A percentile compares a stretch with the other conserved stretches of the same genome.
These are phyloP conservation scores for Penicillium sp. DNA, from an alignment of 2,329 filamentous ascomycete genomes.

Conservation along the genomic window DNA sequence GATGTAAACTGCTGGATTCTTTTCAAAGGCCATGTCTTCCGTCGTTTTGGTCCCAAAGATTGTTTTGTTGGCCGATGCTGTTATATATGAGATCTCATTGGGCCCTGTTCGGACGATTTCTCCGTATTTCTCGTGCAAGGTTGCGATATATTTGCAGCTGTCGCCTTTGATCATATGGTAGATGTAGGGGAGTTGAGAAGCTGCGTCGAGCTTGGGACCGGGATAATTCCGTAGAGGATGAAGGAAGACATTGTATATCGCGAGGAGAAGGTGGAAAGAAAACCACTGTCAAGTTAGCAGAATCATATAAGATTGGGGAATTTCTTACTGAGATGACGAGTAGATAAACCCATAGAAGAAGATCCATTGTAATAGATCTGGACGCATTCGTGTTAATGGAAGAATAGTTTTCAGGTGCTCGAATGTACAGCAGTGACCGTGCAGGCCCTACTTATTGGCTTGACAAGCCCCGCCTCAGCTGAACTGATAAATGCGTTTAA, in stretches of 20 bases:
- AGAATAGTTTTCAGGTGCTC: no score
- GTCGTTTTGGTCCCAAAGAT: constrained; percentile 5
- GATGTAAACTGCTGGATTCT: constrained; percentile 3
- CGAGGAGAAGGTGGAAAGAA: background rate
- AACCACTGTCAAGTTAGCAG: constrained; percentile 2
- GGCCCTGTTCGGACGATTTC: constrained; percentile 5
- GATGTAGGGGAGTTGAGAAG: constrained; percentile 1
- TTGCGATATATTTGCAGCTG: constrained; percentile 3
- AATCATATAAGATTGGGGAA: no score
- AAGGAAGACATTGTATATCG: constrained; percentile 4
- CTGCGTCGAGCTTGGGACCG: constrained; percentile 6
- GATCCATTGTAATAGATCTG: background rate
- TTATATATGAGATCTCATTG: constrained; percentile 9
- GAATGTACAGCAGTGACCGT: no score
- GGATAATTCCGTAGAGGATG: constrained; percentile 4
- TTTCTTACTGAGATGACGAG: constrained; percentile 1
- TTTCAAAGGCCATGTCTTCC: constrained; percentile 2
- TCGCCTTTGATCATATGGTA: constrained; percentile 8
- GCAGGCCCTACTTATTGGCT: no score
- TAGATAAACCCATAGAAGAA: background rate
- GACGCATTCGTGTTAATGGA: background rate
- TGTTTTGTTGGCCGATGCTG: constrained; percentile 1
- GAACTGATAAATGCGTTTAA: no score
- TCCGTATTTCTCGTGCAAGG: constrained; percentile 8
- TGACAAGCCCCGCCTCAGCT: no score